A percentile compares a stretch with the other conserved stretches of the same genome.
Conservation (phyloP, 176 grass and related monocot species). For the sorghum (Sorghum bicolor) region Sorghum_bicolor_NCBIv3 NC_012872.2:6540501-6541000, state of each 20-base stretch:
- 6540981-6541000: neutral
- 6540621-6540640: too few species aligned
- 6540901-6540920: slow-evolving; percentile 4
- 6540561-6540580: neutral
- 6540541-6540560: neutral
- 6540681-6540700: too few species aligned
- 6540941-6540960: neutral
- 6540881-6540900: neutral
- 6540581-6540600: neutral
- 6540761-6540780: neutral
- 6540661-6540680: too few species aligned
- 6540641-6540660: too few species aligned
- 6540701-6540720: neutral
- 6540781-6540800: neutral
- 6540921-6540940: neutral
- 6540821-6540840: neutral
- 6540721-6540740: neutral
- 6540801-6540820: neutral
- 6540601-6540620: neutral
- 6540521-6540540: neutral
- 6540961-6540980: slow-evolving; percentile 2
- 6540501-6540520: neutral
- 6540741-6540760: neutral
- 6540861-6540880: neutral
- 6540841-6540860: neutral